Conservation (phyloP, 202 grass and related monocot species). For the Brachypodium distachyon region DNA sequence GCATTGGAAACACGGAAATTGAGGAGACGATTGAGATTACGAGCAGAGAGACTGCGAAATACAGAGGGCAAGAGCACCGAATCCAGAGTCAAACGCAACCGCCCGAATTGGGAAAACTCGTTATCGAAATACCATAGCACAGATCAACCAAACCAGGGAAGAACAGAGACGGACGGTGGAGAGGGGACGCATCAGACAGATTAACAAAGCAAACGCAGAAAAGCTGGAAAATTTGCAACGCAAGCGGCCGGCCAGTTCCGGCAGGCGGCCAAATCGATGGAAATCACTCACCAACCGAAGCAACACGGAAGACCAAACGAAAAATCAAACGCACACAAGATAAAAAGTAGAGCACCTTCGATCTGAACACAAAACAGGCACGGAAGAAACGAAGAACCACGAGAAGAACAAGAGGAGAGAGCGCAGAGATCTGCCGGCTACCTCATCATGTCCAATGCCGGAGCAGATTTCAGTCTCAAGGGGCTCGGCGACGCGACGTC, state of each 20-base stretch:
- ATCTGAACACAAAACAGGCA: constrained; percentile 5
- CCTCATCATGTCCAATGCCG: constrained; percentile 91
- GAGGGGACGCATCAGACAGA: not conserved
- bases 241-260: not conserved
- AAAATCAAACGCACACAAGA: constrained; percentile 5
- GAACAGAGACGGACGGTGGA: not conserved
- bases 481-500: constrained; percentile 20
- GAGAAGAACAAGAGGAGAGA: not conserved
- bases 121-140: not conserved
- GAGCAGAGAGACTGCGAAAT: not conserved
- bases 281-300: constrained; percentile 36
- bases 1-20: not conserved
- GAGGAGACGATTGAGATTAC: not conserved
- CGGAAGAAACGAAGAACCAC: not conserved
- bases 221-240: not conserved
- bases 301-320: not conserved
- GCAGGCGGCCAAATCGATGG: constrained; percentile 1
- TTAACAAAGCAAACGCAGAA: not conserved
- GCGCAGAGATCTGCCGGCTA: constrained; percentile 38
- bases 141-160: constrained; percentile 7
- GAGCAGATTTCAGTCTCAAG: constrained; percentile 21
- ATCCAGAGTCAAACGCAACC: not conserved
- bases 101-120: not conserved
- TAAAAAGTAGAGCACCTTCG: constrained; percentile 5
- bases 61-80: not conserved